These are phyloP conservation scores for Malassezia slooffiae DNA, from an alignment of 1,284 basidiomycete genomes.

Conservation along the genomic window DNA sequence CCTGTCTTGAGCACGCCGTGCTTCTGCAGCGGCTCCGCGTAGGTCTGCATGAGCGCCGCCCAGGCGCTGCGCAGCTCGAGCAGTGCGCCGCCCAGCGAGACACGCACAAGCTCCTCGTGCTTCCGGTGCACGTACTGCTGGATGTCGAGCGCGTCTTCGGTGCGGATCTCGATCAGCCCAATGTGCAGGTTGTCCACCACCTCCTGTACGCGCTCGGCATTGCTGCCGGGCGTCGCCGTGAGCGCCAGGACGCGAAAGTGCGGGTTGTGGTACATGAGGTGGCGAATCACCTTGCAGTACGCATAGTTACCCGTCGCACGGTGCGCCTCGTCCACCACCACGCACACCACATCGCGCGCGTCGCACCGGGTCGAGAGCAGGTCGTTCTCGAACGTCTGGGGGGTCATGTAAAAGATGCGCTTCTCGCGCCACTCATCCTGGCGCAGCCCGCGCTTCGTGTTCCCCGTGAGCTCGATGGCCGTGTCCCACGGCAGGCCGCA, in stretches of 20 bases:
- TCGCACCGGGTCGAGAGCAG: slow-evolving; percentile 64
- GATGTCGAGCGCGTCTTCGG: slow-evolving; percentile 81
- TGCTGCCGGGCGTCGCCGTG: slow-evolving; percentile 86
- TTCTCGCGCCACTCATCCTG: slow-evolving; percentile 61
- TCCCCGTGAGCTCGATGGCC: slow-evolving; percentile 76
- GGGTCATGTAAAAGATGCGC: slow-evolving; percentile 93
- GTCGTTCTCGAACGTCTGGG: slow-evolving; percentile 89
- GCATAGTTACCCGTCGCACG: slow-evolving; percentile 84
- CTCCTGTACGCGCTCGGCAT: slow-evolving; percentile 71
- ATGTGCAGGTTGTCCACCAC: slow-evolving; percentile 96
- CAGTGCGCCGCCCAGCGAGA: slow-evolving; percentile 28
- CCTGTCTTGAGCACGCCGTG: slow-evolving; percentile 24
- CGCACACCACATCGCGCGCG: slow-evolving; percentile 63
- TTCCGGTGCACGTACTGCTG: slow-evolving; percentile 79
- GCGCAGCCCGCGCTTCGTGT: slow-evolving; percentile 21
- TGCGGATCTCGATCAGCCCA: slow-evolving; percentile 83
- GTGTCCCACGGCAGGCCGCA: slow-evolving; percentile 85
- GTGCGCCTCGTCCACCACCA: slow-evolving; percentile 92
- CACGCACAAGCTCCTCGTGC: slow-evolving; percentile 42
- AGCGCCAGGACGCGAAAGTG: slow-evolving; percentile 85
- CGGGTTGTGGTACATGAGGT: slow-evolving; percentile 83
- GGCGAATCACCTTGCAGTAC: slow-evolving; percentile 79
- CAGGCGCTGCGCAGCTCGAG: slow-evolving; percentile 40
- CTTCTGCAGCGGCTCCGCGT: slow-evolving; percentile 30
- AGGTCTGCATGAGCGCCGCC: slow-evolving; percentile 41